These are phyloP conservation scores for Mimosa pudica DNA, from an alignment of 306 rosid genomes.

Conservation along the genomic window DNA sequence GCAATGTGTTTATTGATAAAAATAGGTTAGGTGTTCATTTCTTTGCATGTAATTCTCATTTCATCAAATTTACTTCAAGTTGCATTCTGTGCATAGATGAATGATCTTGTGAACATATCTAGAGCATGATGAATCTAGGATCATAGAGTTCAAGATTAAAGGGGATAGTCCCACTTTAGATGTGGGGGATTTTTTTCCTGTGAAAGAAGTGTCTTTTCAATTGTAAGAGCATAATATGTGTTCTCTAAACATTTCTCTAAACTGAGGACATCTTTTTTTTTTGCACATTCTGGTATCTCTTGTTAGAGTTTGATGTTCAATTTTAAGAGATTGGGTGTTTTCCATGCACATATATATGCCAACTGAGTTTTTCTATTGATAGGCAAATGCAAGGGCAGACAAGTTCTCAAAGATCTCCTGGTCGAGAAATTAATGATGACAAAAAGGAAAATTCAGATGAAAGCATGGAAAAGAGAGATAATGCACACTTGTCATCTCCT, in stretches of 20 bases:
- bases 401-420: constrained; percentile 31
- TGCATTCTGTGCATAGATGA: neutral
- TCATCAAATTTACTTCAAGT: constrained; percentile 15
- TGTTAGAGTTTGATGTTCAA: constrained; percentile 18
- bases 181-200: neutral
- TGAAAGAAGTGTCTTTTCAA: neutral
- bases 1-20: neutral
- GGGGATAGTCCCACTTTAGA: neutral
- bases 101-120: constrained; percentile 1
- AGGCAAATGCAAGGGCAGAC: constrained; percentile 56
- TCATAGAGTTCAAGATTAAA: neutral
- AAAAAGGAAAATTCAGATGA: constrained; percentile 70
- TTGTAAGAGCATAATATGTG: constrained; percentile 9
- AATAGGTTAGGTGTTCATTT: constrained; percentile 7
- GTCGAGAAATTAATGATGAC: constrained; percentile 47
- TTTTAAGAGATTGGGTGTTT: constrained; percentile 22
- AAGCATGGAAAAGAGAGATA: constrained; percentile 64
- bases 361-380: constrained; percentile 32
- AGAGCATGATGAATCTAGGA: constrained; percentile 10
- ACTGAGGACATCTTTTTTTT: neutral
- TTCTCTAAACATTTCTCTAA: neutral
- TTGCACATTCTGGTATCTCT: constrained; percentile 19
- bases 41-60: constrained; percentile 26
- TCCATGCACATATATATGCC: constrained; percentile 27
- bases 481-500: constrained; percentile 60